Conservation (phyloP, 129 eudicot genomes). For the Flaveria bidentis region DNA sequence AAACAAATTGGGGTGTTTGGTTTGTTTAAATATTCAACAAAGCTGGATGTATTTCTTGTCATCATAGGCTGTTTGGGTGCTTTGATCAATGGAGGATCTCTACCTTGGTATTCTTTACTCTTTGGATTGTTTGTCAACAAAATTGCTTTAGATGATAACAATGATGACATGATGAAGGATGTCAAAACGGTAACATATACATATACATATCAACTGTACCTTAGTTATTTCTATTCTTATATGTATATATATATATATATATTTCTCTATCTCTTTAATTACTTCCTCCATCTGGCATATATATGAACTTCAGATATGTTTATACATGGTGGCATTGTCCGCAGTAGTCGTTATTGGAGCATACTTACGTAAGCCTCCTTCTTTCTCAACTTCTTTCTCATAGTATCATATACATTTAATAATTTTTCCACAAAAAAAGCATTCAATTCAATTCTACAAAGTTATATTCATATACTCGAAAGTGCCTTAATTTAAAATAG, state of each 20-base stretch:
- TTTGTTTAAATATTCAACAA: slow-evolving; percentile 66
- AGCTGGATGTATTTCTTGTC: slow-evolving; percentile 54
- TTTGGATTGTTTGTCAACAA: slow-evolving; percentile 77
- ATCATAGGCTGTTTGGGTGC: slow-evolving; percentile 72
- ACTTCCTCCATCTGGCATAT: slow-evolving; percentile 1
- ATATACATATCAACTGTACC: background rate
- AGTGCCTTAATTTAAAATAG: too few species aligned
- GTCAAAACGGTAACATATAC: slow-evolving; percentile 45
- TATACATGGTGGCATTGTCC: slow-evolving; percentile 62
- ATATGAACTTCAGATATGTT: slow-evolving; percentile 54
- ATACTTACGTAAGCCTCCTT: slow-evolving; percentile 55
- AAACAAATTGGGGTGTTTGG: slow-evolving; percentile 52
- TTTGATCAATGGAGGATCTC: slow-evolving; percentile 76
- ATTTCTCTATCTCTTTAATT: background rate
- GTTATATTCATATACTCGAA: too few species aligned
- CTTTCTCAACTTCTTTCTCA: too few species aligned
- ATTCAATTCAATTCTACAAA: too few species aligned
- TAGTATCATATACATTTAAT: background rate
- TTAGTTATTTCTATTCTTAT: background rate
- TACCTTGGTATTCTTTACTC: slow-evolving; percentile 80
- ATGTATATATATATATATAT: background rate
- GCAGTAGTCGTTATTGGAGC: slow-evolving; percentile 77
- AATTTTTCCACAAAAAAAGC: too few species aligned
- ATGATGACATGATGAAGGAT: slow-evolving; percentile 60
- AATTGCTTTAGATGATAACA: slow-evolving; percentile 51